Conservation (phyloP, 345 rosid genomes). For the Gossypium turneri region DNA sequence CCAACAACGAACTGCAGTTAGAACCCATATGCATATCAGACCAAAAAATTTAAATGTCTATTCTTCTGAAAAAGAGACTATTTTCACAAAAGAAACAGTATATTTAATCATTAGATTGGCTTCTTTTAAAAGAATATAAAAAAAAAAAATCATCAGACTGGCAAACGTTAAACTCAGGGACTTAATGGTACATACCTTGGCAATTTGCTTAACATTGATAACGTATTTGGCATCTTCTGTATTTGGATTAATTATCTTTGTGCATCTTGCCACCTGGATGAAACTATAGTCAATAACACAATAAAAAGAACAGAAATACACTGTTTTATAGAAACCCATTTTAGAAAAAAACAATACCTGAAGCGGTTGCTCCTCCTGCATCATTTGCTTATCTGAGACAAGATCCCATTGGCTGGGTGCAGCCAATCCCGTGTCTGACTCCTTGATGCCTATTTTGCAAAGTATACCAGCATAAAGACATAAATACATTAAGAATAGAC, state of each 20-base stretch:
- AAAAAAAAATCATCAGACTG: not conserved
- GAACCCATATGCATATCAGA: conserved; percentile 8
- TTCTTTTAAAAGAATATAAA: no score
- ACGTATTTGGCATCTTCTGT: conserved; percentile 96
- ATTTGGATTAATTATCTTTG: conserved; percentile 91
- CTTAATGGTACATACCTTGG: conserved; percentile 49
- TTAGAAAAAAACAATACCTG: conserved; percentile 32
- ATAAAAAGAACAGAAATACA: not conserved
- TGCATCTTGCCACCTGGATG: conserved; percentile 89
- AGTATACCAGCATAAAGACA: not conserved
- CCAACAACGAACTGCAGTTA: conserved; percentile 85
- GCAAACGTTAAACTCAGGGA: not conserved
- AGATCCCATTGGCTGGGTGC: conserved; percentile 99
- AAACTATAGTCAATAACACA: not conserved
- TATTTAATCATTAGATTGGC: not conserved
- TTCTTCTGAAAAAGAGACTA: not conserved
- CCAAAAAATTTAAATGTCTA: not conserved
- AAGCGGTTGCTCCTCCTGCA: conserved; percentile 99
- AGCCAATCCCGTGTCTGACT: conserved; percentile 95
- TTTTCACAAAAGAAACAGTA: not conserved
- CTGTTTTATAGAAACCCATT: not conserved
- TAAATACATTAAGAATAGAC: not conserved
- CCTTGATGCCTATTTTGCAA: conserved; percentile 29
- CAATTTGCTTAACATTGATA: conserved; percentile 93
- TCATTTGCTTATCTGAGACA: conserved; percentile 97